Evolutionary conservation across 176 grass and related monocot species (phyloP), one percentile per base, ranked within the genome.

Genomic region (Hyparrhenia diplandra): DNA sequence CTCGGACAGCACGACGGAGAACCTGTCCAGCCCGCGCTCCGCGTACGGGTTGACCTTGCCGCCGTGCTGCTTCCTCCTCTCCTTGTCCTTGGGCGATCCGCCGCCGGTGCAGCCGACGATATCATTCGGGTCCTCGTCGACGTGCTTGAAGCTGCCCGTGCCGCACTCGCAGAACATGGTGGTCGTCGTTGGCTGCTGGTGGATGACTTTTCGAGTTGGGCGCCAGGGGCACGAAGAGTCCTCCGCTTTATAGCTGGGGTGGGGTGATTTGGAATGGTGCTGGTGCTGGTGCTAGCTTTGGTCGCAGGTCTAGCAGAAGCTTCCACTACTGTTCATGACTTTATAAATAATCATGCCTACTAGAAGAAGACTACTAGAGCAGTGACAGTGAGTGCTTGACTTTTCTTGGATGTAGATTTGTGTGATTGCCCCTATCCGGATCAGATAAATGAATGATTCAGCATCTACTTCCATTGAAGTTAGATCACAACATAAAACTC

Each of bases 1-100:
- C 36, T 96, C 90, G 12, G 88, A 70, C 3, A 92, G 55, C 46
- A 96, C 83, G 16, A 74, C 84, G 59, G 90, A 90, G 90, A 88
- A 96, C 83, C 92, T 90, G 67, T 96, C 93, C 75, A 96, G 93
- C 37, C 90, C 93, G 41, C 79, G 74, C 30, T 23, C 64, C 17
- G 93, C 74, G 75, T 84, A 96, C 8, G 88, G 93, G 72, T 96
- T 95, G 21, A 47, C 85, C 73, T 79, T 91, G 71, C 62, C 40
- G 25, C 80, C 75, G 21, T 61, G 74, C 57, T 80, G 73, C 64
- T 73, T 82, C 83, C 69, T 90, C 69, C 60, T 32, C 31, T 32
- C 31, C 31, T 32, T 32, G 31, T 32, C 31, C 31, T 4, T 49
- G 5, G 85, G 82, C 28, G 67, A 61, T 13, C 59, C 63, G 5